Base-by-base conservation (phyloP, 345 rosid species). In the Aquilaria malaccensis region DNA sequence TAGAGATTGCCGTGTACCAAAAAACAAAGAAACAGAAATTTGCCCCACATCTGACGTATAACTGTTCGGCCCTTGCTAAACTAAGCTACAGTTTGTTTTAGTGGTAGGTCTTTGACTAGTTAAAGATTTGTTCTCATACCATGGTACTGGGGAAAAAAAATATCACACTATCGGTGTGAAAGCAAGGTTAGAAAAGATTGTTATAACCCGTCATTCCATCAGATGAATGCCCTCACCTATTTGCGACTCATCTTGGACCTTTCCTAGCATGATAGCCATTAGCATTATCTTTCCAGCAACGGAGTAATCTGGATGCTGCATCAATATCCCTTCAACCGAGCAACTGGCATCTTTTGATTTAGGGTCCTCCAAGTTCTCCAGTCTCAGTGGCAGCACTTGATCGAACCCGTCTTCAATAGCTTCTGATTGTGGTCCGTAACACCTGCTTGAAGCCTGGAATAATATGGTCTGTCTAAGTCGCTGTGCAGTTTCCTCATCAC, bases 261-360 rank as follows among this genome's bases (percentile, higher is more conserved):
- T 76, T 22, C 91, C 96, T 43, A 86, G 60, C 88, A 81, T 80
- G 46, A 88, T 65, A 0, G 97, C 93, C 51, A 83, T 85, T 72
- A 88, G 68, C 95, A 90, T 90, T 33, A 90, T 79, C 75, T 88
- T 90, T 37, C 97, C 97, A 0, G 93, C 99, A 9, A 88, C 85
- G 0, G 96, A 87, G 46, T 79, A 94, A 76, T 81, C 85, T 67
- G 77, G 83, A 62, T 90, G 97, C 69, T 82, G 89, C 97, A 86
- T 88, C 80, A 94, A 51, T 56, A 94, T 72, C 7, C 81, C 80
- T 71, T 94, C 99, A 0, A 94, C 91, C 0, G 85, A 83, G 50
- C 66, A 76, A 30, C 61, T 74, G 12, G 61, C 45, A 53, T 80
- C 85, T 61, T 78, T 73, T 55, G 29, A 45, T 62, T 50, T 30